Evolutionary conservation across 768 basidiomycete species (phyloP).

Genomic region (Mycena vulgaris): DNA sequence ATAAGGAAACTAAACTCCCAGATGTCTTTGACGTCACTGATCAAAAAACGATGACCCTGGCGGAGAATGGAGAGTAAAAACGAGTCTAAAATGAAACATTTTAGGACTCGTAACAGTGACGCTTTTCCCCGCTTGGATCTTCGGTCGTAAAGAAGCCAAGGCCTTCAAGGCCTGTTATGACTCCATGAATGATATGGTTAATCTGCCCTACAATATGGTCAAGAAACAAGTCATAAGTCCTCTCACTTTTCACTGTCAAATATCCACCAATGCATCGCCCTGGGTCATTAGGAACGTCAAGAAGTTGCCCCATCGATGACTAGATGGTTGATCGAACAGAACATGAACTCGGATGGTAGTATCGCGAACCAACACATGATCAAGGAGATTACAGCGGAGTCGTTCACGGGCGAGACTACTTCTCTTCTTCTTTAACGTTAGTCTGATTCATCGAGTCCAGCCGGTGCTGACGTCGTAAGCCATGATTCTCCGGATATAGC

Average conservation of each 20-base stretch:
- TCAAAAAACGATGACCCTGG: no score
- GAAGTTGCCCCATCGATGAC: slow-evolving; percentile 17
- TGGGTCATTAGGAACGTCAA: slow-evolving; percentile 15
- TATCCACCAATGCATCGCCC: slow-evolving; percentile 9
- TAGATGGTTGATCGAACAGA: slow-evolving; percentile 20
- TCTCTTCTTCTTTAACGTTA: slow-evolving; percentile 7
- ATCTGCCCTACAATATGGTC: slow-evolving; percentile 16
- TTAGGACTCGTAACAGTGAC: no score
- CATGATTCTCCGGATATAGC: slow-evolving; percentile 7
- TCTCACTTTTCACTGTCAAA: slow-evolving; percentile 3
- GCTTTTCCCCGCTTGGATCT: slow-evolving; percentile 18
- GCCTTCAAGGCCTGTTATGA: slow-evolving; percentile 17
- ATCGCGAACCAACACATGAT: slow-evolving; percentile 16
- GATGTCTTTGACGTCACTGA: no score
- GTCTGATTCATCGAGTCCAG: slow-evolving; percentile 11
- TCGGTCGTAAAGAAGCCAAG: slow-evolving; percentile 16
- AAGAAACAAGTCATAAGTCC: slow-evolving; percentile 15
- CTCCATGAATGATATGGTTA: slow-evolving; percentile 13
- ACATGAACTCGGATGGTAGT: slow-evolving; percentile 16
- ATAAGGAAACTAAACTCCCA: no score
- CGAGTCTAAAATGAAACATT: no score
- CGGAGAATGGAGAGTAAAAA: no score
- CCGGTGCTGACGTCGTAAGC: slow-evolving; percentile 14
- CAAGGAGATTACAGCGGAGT: slow-evolving; percentile 15
- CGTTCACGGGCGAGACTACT: slow-evolving; percentile 9